Conservation (phyloP, 345 rosid species). For the Combretum micranthum region DNA sequence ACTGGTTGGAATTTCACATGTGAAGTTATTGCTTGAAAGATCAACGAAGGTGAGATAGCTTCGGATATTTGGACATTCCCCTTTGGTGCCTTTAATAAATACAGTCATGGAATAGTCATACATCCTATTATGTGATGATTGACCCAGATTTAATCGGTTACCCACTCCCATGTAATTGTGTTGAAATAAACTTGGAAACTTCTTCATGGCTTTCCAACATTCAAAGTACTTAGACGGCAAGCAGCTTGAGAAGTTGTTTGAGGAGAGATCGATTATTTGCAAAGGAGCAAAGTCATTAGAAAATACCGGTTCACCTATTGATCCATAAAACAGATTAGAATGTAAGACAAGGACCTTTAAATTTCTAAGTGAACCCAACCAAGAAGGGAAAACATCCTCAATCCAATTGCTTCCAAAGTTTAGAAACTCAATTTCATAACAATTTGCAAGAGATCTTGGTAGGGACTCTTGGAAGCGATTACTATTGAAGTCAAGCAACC, state of each 20-base stretch:
- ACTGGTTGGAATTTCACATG: slow-evolving; percentile 9
- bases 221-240: slow-evolving; percentile 2
- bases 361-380: not conserved
- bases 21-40: slow-evolving; percentile 16
- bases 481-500: not conserved
- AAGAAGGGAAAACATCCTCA: not conserved
- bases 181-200: not conserved
- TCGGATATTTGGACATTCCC: slow-evolving; percentile 3
- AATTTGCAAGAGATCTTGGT: too few species aligned
- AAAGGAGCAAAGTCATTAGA: not conserved
- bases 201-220: slow-evolving; percentile 5
- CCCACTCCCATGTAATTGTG: not conserved
- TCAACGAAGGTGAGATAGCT: slow-evolving; percentile 1
- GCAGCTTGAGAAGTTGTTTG: not conserved
- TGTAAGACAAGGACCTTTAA: slow-evolving; percentile 1
- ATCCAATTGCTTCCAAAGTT: too few species aligned
- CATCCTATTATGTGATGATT: fast-evolving
- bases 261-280: not conserved
- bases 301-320: not conserved
- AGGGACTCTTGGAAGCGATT: slow-evolving; percentile 5
- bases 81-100: slow-evolving; percentile 4
- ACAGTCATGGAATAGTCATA: slow-evolving; percentile 8
- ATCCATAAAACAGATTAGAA: not conserved
- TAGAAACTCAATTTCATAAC: too few species aligned
- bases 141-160: fast-evolving